A percentile compares a stretch with the other conserved stretches of the same genome.
phyloP scores from a whole-genome alignment of 768 basidiomycete species.

The Macrocybe gigantea region DNA sequence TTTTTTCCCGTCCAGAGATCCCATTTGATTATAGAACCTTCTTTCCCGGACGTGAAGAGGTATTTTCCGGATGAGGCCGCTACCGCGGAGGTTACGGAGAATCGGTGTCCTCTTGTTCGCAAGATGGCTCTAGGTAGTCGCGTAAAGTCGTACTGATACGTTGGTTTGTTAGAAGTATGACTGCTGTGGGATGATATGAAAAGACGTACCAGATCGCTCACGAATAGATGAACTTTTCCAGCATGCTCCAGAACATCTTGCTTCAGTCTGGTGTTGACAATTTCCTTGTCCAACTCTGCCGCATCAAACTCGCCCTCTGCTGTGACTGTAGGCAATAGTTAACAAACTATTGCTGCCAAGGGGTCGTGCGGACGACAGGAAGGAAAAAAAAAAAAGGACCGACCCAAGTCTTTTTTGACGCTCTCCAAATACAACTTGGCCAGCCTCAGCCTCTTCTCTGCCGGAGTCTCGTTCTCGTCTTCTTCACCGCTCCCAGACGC shows the following conservation, averaged over 20 bases:
- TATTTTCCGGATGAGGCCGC: slow-evolving; percentile 65
- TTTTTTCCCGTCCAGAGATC: slow-evolving; percentile 62
- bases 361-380: background rate
- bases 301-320: slow-evolving; percentile 93
- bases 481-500: slow-evolving; percentile 74
- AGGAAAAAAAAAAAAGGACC: slow-evolving; percentile 15
- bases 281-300: slow-evolving; percentile 89
- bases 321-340: slow-evolving; percentile 10
- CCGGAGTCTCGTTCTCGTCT: slow-evolving; percentile 84
- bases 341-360: background rate
- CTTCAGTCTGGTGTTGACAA: slow-evolving; percentile 85
- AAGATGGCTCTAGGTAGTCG: slow-evolving; percentile 41
- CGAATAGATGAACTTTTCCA: slow-evolving; percentile 78
- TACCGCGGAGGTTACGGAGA: slow-evolving; percentile 78
- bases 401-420: slow-evolving; percentile 71
- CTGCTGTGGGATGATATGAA: background rate
- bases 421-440: slow-evolving; percentile 87
- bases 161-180: background rate
- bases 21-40: slow-evolving; percentile 87
- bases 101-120: slow-evolving; percentile 66
- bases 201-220: slow-evolving; percentile 62
- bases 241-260: slow-evolving; percentile 89
- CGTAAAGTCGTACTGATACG: slow-evolving; percentile 50
- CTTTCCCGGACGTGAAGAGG: slow-evolving; percentile 89
- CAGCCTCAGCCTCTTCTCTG: slow-evolving; percentile 85